Percentiles rank a stretch among this genome's conserved stretches.
phyloP scores from a whole-genome alignment of 371 early-diverging fungal species.

The Apophysomyces sp. region DNA sequence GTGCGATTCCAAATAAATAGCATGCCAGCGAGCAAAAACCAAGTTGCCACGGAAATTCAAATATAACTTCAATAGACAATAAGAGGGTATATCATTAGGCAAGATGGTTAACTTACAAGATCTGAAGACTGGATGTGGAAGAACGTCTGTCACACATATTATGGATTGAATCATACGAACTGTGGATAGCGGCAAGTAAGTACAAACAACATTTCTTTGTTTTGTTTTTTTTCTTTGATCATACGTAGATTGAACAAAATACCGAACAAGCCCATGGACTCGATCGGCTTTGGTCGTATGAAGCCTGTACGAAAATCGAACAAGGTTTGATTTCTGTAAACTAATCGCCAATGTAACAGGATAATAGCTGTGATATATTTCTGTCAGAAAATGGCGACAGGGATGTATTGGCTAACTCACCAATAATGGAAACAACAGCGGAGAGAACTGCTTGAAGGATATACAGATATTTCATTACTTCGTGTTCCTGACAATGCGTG shows the following conservation, averaged over 20 bases:
- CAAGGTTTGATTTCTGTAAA: slow-evolving; percentile 14
- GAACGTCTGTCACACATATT: slow-evolving; percentile 6
- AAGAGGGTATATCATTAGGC: too few relatives aligned
- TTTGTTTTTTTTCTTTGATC: neutral
- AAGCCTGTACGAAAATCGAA: slow-evolving; percentile 17
- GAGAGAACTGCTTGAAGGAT: slow-evolving; percentile 12
- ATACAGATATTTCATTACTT: slow-evolving; percentile 7
- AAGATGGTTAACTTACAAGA: neutral
- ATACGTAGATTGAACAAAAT: slow-evolving; percentile 16
- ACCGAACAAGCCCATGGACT: slow-evolving; percentile 17
- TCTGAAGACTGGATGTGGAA: neutral
- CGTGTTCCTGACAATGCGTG: slow-evolving; percentile 10
- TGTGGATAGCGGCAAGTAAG: neutral
- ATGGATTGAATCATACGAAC: slow-evolving; percentile 31
- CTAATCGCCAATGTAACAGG: slow-evolving; percentile 14
- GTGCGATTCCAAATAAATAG: slow-evolving; percentile 43
- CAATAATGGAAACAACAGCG: slow-evolving; percentile 11
- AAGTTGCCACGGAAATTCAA: slow-evolving; percentile 44
- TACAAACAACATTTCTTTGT: neutral
- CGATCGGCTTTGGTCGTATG: slow-evolving; percentile 26
- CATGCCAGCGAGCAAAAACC: slow-evolving; percentile 35
- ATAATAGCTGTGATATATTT: neutral
- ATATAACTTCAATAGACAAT: too few relatives aligned
- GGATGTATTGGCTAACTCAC: neutral
- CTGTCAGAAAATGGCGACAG: neutral